Evolutionary conservation across 2,329 filamentous ascomycete genomes (phyloP).

Genomic region (Tolypocladium endophyticum): DNA sequence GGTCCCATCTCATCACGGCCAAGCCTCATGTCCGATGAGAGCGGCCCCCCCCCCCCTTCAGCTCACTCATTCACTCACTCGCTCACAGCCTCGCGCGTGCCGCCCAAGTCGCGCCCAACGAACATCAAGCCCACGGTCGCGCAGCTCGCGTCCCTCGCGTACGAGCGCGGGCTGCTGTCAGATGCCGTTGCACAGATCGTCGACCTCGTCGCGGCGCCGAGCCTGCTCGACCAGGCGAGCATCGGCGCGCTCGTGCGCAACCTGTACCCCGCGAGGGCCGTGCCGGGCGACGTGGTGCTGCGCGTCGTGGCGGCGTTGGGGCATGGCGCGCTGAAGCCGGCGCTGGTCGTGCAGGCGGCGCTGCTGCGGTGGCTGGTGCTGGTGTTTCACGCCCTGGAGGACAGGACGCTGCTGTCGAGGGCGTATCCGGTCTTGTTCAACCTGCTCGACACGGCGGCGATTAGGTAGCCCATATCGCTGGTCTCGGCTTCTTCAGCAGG

Average conservation of each 20-base stretch:
- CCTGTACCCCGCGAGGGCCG: conserved; percentile 59
- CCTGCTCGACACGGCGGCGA: conserved; percentile 67
- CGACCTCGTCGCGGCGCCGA: conserved; percentile 55
- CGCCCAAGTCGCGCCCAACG: conserved; percentile 54
- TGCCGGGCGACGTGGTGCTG: conserved; percentile 51
- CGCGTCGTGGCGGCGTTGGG: conserved; percentile 65
- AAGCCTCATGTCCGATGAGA: not conserved
- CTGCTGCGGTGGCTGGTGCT: conserved; percentile 72
- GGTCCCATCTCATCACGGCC: conserved; percentile 1
- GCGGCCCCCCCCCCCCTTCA: not conserved
- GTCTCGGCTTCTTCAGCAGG: too few relatives aligned
- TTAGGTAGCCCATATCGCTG: conserved; percentile 37
- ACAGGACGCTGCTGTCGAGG: conserved; percentile 51
- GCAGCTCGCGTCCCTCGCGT: conserved; percentile 49
- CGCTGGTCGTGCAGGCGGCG: conserved; percentile 56
- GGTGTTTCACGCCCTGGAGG: conserved; percentile 61
- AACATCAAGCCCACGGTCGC: conserved; percentile 56
- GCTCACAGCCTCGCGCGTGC: conserved; percentile 41
- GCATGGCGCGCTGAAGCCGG: conserved; percentile 65
- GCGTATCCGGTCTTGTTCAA: conserved; percentile 72
- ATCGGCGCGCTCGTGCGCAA: conserved; percentile 59
- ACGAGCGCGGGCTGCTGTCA: conserved; percentile 56
- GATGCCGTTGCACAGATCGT: conserved; percentile 52
- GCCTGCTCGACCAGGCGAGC: conserved; percentile 65
- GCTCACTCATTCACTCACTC: not conserved